Evolutionary conservation across 2,329 filamentous ascomycete genomes (phyloP), one percentile per base, ranked within the genome.

Genomic region (Sporothrix schenckii): DNA sequence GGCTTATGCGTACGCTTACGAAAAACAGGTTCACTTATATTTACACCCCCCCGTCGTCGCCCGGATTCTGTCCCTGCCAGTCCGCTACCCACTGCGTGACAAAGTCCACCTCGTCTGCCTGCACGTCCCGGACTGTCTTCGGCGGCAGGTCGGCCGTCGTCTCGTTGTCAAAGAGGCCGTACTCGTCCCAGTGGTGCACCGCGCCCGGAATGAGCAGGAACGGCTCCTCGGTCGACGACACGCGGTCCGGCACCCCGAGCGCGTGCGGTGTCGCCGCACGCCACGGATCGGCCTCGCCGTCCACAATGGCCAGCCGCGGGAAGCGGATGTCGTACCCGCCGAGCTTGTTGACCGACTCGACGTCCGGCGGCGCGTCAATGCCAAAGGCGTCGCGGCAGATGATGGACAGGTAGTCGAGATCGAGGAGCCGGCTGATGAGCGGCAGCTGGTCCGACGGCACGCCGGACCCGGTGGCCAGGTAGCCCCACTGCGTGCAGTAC

Each of bases 141-240:
- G 74, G 74, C 54, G 74, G 74, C 69, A 75, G 69, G 10, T 71
- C 72, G 4, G 71, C 56, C n/a, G 72, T 74, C 0, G 89, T 89
- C 77, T 91, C 83, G 70, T 89, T 89, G 0, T 82, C 78, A 66
- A 89, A 87, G n/a, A 91, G 75, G 0, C 89, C 88, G 73, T 91
- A 90, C 80, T 91, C 89, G 74, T 92, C 91, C 90, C 91, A 95
- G 77, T 94, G 92, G 78, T 96, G 92, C 24, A 94, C 91, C 13
- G 73, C 74, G 0, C 87, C 91, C n/a, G 84, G 81, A 60, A 96
- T 92, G 60, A 94, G 77, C n/a, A 92, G 83, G 73, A 90, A 91
- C 0, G 92, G 92, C 80, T 93, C 86, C 63, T 83, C 84, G 0
- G 82, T 80, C 0, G 91, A 91, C 58, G 85, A 91, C 16, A 81